Conservation (phyloP, 805 yeast species). For the Candida patagonica region DNA sequence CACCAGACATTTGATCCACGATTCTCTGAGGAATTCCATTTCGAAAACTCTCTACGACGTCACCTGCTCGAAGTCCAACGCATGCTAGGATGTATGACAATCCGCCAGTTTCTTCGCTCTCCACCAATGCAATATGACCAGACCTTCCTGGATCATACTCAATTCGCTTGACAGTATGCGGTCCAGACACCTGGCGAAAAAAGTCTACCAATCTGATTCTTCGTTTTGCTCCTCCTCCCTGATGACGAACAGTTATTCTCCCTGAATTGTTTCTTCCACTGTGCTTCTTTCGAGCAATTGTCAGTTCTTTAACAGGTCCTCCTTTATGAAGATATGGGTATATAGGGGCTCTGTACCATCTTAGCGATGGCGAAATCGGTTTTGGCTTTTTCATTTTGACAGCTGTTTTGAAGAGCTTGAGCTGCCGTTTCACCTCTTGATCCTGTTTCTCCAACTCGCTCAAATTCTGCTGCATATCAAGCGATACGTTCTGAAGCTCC, state of each 20-base stretch:
- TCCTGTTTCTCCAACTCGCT: slow-evolving; percentile 79
- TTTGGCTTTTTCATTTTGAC: slow-evolving; percentile 67
- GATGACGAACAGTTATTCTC: slow-evolving; percentile 80
- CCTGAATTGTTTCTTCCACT: slow-evolving; percentile 91
- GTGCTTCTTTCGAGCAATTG: slow-evolving; percentile 58
- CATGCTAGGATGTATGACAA: slow-evolving; percentile 80
- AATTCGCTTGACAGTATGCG: slow-evolving; percentile 72
- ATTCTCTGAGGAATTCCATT: slow-evolving; percentile 74
- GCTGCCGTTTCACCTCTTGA: slow-evolving; percentile 57
- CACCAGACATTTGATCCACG: slow-evolving; percentile 79
- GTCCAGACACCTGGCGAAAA: slow-evolving; percentile 56
- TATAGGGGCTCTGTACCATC: slow-evolving; percentile 83
- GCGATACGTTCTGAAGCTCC: slow-evolving; percentile 15
- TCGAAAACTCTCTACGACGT: slow-evolving; percentile 80
- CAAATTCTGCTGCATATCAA: slow-evolving; percentile 24
- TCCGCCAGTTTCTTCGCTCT: slow-evolving; percentile 51
- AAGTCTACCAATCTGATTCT: slow-evolving; percentile 79
- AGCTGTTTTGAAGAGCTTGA: slow-evolving; percentile 59
- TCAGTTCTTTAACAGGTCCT: slow-evolving; percentile 65
- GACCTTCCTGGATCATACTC: slow-evolving; percentile 95
- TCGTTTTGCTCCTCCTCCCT: slow-evolving; percentile 95
- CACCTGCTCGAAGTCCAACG: slow-evolving; percentile 90
- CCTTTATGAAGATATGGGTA: slow-evolving; percentile 85
- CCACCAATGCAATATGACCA: slow-evolving; percentile 81
- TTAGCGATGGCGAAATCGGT: slow-evolving; percentile 76